Evolutionary conservation across 1,284 basidiomycete species (phyloP), one percentile per base, ranked within the genome.

Genomic region (Malassezia sp.): DNA sequence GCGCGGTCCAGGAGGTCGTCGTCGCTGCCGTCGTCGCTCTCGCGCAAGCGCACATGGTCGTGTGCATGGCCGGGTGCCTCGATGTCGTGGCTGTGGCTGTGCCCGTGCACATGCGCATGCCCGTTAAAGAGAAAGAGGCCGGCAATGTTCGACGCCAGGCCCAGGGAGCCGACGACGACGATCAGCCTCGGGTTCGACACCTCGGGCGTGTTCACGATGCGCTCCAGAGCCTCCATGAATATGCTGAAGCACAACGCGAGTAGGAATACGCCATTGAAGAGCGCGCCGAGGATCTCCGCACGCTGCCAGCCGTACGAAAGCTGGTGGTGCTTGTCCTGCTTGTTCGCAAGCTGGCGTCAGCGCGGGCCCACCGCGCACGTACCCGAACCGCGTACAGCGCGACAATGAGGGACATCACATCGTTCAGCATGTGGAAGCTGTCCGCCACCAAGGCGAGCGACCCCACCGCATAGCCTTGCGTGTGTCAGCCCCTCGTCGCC

Each of bases 251-350:
- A 99, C 1, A 97, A 79, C 0, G 93, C 91, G 38, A 88, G 75
- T 3, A 97, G 79, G 74, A 96, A 96, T 44, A 96, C 90, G 39
- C 93, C 91, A 64, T 99, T 99, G 64, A 96, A 75, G 36, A 97
- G 77, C 0, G 72, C 65, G 34, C 67, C 67, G 7, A 99, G 78
- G 52, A 97, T 93, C 70, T 99, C 93, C n/a, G 93, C 93, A 47
- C 93, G 79, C 73, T 97, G 91, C 89, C 90, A 96, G 17, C 88
- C 88, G 66, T 91, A 93, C 2, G 85, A 85, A 71, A 88, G 90
- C 31, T 80, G 79, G 33, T 71, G 62, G 26, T 30, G 20, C 26
- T 32, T 34, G 8, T 24, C 46, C 11, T 27, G 24, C 30, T 38
- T 42, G 33, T 45, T 48, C 8, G 33, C 37, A 9, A 51, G 32